Evolutionary conservation across 768 basidiomycete species (phyloP).

Genomic region (Hydnum rufescens): DNA sequence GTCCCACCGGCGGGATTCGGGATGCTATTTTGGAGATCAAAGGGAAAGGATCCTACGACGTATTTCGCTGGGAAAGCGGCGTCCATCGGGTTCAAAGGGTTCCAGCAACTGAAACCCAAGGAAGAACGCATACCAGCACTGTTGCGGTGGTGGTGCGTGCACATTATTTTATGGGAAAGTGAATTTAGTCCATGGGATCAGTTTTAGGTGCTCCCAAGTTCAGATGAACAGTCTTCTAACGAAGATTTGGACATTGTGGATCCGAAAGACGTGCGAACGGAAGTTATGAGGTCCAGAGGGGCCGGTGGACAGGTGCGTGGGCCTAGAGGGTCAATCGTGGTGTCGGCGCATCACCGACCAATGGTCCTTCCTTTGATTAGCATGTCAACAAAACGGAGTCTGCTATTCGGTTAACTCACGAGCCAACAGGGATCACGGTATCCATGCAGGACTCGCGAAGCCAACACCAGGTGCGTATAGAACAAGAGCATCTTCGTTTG

Average conservation of each 20-base stretch:
- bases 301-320: constrained; percentile 76
- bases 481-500: too few species aligned
- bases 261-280: constrained; percentile 62
- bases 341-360: too few species aligned
- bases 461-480: constrained; percentile 90
- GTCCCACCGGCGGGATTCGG: constrained; percentile 35
- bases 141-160: constrained; percentile 59
- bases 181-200: background rate
- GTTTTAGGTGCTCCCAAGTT: constrained; percentile 64
- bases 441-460: constrained; percentile 97
- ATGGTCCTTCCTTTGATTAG: constrained; percentile 25
- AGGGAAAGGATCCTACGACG: constrained; percentile 59
- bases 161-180: too few species aligned
- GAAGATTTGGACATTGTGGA: constrained; percentile 54
- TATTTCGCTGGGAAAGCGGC: constrained; percentile 76
- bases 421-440: constrained; percentile 83
- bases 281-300: constrained; percentile 93
- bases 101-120: constrained; percentile 73
- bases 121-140: constrained; percentile 83
- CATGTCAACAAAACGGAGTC: constrained; percentile 99
- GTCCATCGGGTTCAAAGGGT: constrained; percentile 92
- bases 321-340: background rate
- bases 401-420: constrained; percentile 81
- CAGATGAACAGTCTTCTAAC: constrained; percentile 32
- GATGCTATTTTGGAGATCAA: constrained; percentile 67